Evolutionary conservation across 805 yeast genomes (phyloP).

Genomic region (Millerozyma acaciae): DNA sequence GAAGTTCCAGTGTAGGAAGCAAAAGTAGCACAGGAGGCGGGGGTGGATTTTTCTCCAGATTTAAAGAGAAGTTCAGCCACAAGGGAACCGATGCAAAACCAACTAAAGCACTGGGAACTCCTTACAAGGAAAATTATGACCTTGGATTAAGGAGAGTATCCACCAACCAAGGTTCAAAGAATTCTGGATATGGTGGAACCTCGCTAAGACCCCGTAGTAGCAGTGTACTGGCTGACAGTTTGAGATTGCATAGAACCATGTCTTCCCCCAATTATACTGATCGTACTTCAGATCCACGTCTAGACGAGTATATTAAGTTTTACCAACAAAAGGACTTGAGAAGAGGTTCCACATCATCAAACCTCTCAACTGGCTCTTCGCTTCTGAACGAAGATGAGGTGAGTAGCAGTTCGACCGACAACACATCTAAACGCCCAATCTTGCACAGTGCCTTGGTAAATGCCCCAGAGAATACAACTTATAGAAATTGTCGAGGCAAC

Average conservation of each 20-base stretch:
- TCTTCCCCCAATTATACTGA: conserved; percentile 9
- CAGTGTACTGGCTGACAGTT: background rate
- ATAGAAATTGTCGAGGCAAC: too few relatives aligned
- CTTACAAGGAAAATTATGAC: conserved; percentile 18
- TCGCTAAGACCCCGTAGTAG: too few relatives aligned
- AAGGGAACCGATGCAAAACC: conserved; percentile 7
- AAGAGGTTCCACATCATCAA: conserved; percentile 3
- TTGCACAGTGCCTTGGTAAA: conserved; percentile 18
- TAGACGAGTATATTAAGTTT: conserved; percentile 34
- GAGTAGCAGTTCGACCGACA: too few relatives aligned
- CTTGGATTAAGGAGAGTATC: conserved; percentile 2
- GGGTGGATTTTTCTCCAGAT: conserved; percentile 32
- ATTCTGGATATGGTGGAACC: background rate
- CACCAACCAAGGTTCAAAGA: background rate
- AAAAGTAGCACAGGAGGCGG: conserved; percentile 12
- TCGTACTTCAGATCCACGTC: conserved; percentile 23
- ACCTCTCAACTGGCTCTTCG: background rate
- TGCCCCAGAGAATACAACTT: conserved; percentile 7
- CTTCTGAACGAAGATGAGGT: background rate
- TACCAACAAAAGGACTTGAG: conserved; percentile 21
- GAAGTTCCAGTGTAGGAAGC: conserved; percentile 17
- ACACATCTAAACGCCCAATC: conserved; percentile 10
- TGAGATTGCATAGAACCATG: conserved; percentile 9
- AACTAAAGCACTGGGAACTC: conserved; percentile 3
- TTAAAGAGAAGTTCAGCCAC: conserved; percentile 29